phyloP scores from a whole-genome alignment of 2,329 filamentous ascomycete genomes.

The Didymellaceae sp. region DNA sequence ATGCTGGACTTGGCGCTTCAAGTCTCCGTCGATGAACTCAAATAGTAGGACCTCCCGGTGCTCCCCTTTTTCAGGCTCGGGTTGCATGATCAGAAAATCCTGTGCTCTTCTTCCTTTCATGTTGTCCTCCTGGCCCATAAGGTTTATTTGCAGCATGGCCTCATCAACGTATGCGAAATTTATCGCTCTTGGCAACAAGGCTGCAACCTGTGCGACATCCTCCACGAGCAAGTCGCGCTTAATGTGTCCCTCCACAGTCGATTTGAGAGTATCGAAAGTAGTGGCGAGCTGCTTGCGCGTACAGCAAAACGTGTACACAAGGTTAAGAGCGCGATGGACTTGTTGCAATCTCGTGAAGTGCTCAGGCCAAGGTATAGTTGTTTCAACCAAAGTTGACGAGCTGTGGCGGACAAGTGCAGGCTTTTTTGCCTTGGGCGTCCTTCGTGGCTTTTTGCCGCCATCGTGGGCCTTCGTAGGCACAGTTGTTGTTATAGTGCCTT shows the following conservation, averaged over 20 bases:
- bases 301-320: conserved; percentile 94
- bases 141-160: conserved; percentile 78
- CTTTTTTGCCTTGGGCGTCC: conserved; percentile 50
- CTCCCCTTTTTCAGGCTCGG: conserved; percentile 49
- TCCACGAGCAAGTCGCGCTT: conserved; percentile 72
- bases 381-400: conserved; percentile 60
- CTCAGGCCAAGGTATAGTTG: conserved; percentile 72
- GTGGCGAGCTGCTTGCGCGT: conserved; percentile 91
- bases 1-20: conserved; percentile 78
- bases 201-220: conserved; percentile 83
- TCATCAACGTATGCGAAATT: conserved; percentile 89
- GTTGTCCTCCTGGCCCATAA: conserved; percentile 71
- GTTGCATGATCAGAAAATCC: conserved; percentile 48
- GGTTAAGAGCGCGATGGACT: conserved; percentile 83
- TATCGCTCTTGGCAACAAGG: conserved; percentile 77
- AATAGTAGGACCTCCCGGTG: conserved; percentile 80
- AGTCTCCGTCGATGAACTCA: conserved; percentile 89
- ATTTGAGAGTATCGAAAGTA: conserved; percentile 86
- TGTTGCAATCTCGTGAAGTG: conserved; percentile 75
- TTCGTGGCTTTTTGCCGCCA: conserved; percentile 60
- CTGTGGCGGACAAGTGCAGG: conserved; percentile 51
- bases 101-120: conserved; percentile 65
- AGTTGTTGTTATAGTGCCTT: conserved; percentile 48
- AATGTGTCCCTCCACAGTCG: conserved; percentile 83
- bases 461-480: conserved; percentile 64